Evolutionary conservation across 768 basidiomycete genomes (phyloP).

Genomic region (Naganishia onofrii): DNA sequence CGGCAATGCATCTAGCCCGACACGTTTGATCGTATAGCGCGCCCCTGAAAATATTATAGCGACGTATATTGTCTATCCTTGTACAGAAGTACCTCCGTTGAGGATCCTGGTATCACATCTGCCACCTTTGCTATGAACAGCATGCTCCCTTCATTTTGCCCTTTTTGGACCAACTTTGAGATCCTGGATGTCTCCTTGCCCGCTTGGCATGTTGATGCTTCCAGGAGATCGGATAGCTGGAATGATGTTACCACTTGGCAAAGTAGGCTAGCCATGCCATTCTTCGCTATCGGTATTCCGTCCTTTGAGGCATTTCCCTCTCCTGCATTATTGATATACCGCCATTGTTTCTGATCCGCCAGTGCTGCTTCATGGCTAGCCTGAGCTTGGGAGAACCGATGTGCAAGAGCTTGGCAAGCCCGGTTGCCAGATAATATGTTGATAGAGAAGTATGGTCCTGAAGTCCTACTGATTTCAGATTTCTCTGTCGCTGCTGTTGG

Average conservation of each 20-base stretch:
- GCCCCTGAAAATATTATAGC: background rate
- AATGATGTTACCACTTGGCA: slow-evolving; percentile 69
- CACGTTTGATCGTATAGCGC: no score
- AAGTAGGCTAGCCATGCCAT: slow-evolving; percentile 67
- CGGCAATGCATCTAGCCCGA: no score
- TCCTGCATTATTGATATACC: background rate
- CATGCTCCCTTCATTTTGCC: slow-evolving; percentile 58
- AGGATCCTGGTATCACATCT: slow-evolving; percentile 54
- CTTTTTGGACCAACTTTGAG: background rate
- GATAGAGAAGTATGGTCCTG: slow-evolving; percentile 61
- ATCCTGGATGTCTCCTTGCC: slow-evolving; percentile 16
- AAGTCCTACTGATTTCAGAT: slow-evolving; percentile 40
- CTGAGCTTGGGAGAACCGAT: slow-evolving; percentile 66
- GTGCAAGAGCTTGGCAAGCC: slow-evolving; percentile 57
- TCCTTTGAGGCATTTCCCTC: background rate
- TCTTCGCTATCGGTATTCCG: slow-evolving; percentile 35
- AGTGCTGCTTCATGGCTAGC: slow-evolving; percentile 48
- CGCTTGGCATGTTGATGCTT: slow-evolving; percentile 30
- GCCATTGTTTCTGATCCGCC: slow-evolving; percentile 18
- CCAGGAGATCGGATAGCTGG: slow-evolving; percentile 59
- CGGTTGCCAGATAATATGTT: slow-evolving; percentile 75
- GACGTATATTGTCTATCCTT: slow-evolving; percentile 20
- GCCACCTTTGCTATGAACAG: slow-evolving; percentile 78
- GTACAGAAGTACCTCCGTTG: slow-evolving; percentile 12
- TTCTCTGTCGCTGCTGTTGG: slow-evolving; percentile 4